Evolutionary conservation across 176 grass and related monocot species (phyloP).

Genomic region (Carex littledalei): DNA sequence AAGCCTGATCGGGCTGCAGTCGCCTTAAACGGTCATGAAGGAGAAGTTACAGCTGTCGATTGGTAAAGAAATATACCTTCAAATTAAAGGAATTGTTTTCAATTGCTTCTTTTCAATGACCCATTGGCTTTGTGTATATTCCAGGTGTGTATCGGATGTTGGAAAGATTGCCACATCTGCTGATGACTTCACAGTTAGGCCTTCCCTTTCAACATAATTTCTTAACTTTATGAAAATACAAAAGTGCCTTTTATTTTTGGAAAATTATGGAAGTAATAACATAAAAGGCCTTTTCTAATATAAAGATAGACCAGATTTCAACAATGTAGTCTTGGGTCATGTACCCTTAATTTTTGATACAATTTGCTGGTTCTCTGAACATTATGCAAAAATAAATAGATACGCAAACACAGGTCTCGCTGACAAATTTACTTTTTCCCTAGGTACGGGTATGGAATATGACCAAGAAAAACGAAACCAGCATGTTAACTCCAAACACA

Average conservation of each 20-base stretch:
- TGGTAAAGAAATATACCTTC: constrained; percentile 38
- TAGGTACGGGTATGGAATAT: constrained; percentile 84
- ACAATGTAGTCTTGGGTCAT: neutral
- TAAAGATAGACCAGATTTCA: neutral
- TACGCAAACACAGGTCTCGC: neutral
- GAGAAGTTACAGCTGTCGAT: constrained; percentile 82
- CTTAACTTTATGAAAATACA: neutral
- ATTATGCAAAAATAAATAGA: neutral
- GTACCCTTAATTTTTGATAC: neutral
- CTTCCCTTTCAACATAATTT: neutral
- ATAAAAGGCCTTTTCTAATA: neutral
- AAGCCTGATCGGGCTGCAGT: constrained; percentile 42
- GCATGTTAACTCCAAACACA: constrained; percentile 47
- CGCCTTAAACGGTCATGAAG: constrained; percentile 65
- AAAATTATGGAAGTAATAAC: neutral
- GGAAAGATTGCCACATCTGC: constrained; percentile 81
- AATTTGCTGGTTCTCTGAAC: neutral
- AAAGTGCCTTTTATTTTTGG: neutral
- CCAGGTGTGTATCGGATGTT: constrained; percentile 71
- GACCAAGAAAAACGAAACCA: constrained; percentile 41
- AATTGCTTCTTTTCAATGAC: neutral
- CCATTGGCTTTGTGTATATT: constrained; percentile 23
- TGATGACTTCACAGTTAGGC: constrained; percentile 77
- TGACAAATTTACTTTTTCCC: constrained; percentile 25
- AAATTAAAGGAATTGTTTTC: neutral